Base-by-base conservation (phyloP, 768 basidiomycete genomes). In the Omphalotus guepiniiformis region DNA sequence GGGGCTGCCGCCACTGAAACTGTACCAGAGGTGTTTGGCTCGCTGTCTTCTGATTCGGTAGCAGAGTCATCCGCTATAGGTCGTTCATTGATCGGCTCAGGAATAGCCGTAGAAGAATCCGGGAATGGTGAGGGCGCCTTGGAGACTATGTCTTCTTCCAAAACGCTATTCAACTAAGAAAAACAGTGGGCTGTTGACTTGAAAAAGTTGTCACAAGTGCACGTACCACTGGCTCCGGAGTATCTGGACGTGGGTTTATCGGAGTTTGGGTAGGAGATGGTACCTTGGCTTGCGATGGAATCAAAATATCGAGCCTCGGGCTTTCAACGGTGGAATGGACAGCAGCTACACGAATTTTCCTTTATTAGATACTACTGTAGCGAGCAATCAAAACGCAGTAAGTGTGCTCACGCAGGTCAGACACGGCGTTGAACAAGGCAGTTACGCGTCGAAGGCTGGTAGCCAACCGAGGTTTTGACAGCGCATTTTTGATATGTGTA, bases 371-470 rank as follows among this genome's bases (percentile, higher is more conserved):
- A 53, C 39, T 32, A 39, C 29, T 30, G n/a, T 46, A 47, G 51
- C 28, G 40, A 30, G 23, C 21, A 44, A 35, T 39, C 40, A 50
- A 44, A 53, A 34, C 3, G 36, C 47, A 51, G 44, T 50, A 40
- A 46, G 23, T 36, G 37, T 29, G 72, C 86, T 63, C 56, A 88
- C 88, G 85, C 56, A 79, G 74, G 39, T 83, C 76, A 51, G 78
- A 63, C 45, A 72, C 62, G 64, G 82, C 84, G 63, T 86, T 85
- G 58, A 85, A 78, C 57, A 83, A 67, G 19, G 88, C 83, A 7
- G 85, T 80, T 68, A 87, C 78, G 43, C 88, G 82, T 50, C 78
- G 75, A 35, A 90, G 68, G 13, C 78, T 73, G 27, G 83, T 85
- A 27, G 85, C 76, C 27, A 82, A 60, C 47, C 83, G 79, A 28